These are phyloP conservation scores for Mycena vitilis DNA, from an alignment of 768 basidiomycete species.

Conservation along the genomic window DNA sequence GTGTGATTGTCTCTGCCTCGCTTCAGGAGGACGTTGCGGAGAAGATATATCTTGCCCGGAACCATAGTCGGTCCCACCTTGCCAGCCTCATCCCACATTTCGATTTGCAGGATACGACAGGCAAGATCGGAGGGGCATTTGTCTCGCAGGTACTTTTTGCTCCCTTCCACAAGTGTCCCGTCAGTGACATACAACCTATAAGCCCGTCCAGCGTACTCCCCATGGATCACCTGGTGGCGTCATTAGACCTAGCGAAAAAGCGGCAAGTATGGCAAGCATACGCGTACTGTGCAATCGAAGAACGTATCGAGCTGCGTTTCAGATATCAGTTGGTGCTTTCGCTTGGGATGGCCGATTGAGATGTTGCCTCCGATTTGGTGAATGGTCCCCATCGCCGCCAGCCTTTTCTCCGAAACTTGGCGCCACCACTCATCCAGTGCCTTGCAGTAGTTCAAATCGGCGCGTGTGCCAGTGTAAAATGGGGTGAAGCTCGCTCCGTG, in stretches of 20 bases:
- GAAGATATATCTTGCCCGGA: slow-evolving; percentile 61
- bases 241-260: background rate
- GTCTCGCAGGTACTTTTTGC: slow-evolving; percentile 47
- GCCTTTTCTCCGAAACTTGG: slow-evolving; percentile 42
- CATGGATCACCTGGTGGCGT: slow-evolving; percentile 60
- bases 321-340: slow-evolving; percentile 61
- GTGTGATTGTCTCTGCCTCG: slow-evolving; percentile 47
- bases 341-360: slow-evolving; percentile 11
- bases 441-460: slow-evolving; percentile 57
- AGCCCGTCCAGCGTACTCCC: slow-evolving; percentile 48
- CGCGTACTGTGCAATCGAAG: slow-evolving; percentile 75
- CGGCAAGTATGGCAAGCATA: slow-evolving; percentile 39
- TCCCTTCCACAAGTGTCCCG: slow-evolving; percentile 60
- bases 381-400: slow-evolving; percentile 28
- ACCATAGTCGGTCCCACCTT: slow-evolving; percentile 55
- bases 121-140: slow-evolving; percentile 63
- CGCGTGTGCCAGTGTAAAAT: slow-evolving; percentile 53
- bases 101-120: slow-evolving; percentile 61
- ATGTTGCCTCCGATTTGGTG: slow-evolving; percentile 39
- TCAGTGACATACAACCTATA: slow-evolving; percentile 73
- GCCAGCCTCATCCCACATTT: slow-evolving; percentile 68
- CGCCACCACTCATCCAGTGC: slow-evolving; percentile 65
- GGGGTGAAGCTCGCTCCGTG: slow-evolving; percentile 56
- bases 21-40: slow-evolving; percentile 65
- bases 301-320: slow-evolving; percentile 62